These are phyloP conservation scores for Helicocarpus griseus DNA, from an alignment of 2,329 filamentous ascomycete species.

Conservation along the genomic window DNA sequence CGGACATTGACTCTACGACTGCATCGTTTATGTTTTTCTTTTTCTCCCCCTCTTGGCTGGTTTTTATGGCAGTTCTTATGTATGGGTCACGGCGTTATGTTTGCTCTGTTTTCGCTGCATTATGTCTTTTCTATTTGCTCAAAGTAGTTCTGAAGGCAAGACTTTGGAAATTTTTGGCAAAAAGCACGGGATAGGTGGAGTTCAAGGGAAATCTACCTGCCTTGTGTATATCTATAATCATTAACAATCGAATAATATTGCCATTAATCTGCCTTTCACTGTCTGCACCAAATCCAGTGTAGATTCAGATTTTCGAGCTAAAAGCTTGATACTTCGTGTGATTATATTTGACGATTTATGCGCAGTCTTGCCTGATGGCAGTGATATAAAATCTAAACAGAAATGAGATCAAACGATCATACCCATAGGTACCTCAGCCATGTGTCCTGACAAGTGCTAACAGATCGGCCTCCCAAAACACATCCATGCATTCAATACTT, in stretches of 20 bases:
- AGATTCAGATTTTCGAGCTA: not conserved
- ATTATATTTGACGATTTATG: too few species aligned
- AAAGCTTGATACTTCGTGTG: not conserved
- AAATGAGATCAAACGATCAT: not conserved
- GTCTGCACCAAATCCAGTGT: not conserved
- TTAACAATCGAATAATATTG: not conserved
- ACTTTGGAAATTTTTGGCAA: not conserved
- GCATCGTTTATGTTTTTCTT: not conserved
- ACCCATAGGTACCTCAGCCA: too few species aligned
- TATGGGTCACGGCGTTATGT: constrained; percentile 1
- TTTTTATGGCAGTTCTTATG: constrained; percentile 1
- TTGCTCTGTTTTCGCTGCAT: not conserved
- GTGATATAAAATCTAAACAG: not conserved
- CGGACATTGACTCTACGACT: not conserved
- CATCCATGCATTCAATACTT: too few species aligned
- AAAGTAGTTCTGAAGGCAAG: not conserved
- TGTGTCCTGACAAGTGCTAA: too few species aligned
- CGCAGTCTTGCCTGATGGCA: too few species aligned
- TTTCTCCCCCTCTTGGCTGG: not conserved
- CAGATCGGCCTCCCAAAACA: not conserved
- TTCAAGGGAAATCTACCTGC: not conserved
- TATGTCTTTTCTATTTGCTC: not conserved
- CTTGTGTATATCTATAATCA: not conserved
- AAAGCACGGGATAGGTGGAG: not conserved
- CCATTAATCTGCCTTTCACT: not conserved